Evolutionary conservation across 1,284 basidiomycete genomes (phyloP), one percentile per base, ranked within the genome.

Genomic region (Sporisorium iseilematis-ciliati): DNA sequence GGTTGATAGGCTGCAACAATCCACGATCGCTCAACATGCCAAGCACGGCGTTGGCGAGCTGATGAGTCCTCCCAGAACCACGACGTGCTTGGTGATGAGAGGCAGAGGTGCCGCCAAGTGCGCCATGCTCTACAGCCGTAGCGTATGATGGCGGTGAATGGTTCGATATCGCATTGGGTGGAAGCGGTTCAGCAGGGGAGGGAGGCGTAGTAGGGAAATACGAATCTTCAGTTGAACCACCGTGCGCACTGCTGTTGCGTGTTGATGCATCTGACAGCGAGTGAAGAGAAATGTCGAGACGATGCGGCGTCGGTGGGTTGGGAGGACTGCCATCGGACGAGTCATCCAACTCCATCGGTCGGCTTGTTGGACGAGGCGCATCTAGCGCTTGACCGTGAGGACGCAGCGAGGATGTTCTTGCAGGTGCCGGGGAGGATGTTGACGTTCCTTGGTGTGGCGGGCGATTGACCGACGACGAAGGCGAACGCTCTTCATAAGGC

Each of bases 261-360:
- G 46, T 60, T 0, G 66, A 69, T 18, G 66, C 41, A 46, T 69
- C 72, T 7, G 72, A 75, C 14, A 80, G 66, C 33, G 78, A 78
- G 46, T 88, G 87, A 46, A 89, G 77, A 14, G 87, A 87, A 51
- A 89, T 89, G 65, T 89, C 88, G 6, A 88, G 82, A 25, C 87
- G 77, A 61, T 88, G 87, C 0, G 88, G 88, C 26, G 88, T 89
- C 0, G 88, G 88, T 14, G 88, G 88, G 73, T 89, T 89, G 65
- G 87, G 87, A 18, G 87, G 86, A 21, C 67, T 69, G 35, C 75
- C 65, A 14, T 70, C 69, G 2, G 78, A 79, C 10, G 57, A 65
- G 18, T 65, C 71, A 2, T 77, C 71, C n/a, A 53, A 25, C 56
- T 71, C 54, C 54, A 71, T 54, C 11, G 68, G 51, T 35, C 68